Evolutionary conservation across 2,329 filamentous ascomycete species (phyloP).

Genomic region (Trichoderma lentiforme): DNA sequence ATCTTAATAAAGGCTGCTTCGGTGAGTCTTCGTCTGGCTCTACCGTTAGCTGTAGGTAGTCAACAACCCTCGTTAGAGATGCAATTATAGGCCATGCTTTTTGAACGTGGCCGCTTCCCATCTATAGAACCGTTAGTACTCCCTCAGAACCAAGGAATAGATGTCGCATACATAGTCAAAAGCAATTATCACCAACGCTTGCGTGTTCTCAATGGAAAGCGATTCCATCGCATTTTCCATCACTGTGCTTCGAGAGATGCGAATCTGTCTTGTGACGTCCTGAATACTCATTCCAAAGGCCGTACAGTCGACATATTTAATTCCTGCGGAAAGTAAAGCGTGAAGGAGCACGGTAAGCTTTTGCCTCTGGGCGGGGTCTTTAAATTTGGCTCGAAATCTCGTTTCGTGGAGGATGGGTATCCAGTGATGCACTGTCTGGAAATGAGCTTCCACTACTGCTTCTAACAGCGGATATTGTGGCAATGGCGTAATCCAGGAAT

Average conservation of each 20-base stretch:
- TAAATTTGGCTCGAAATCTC: slow-evolving; percentile 9
- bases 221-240: neutral
- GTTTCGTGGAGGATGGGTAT: slow-evolving; percentile 15
- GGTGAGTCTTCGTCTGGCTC: slow-evolving; percentile 21
- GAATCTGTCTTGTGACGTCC: slow-evolving; percentile 6
- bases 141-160: neutral
- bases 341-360: neutral
- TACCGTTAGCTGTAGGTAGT: slow-evolving; percentile 31
- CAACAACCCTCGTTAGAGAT: slow-evolving; percentile 30
- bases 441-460: slow-evolving; percentile 15
- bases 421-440: slow-evolving; percentile 16
- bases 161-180: neutral
- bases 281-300: neutral
- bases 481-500: neutral
- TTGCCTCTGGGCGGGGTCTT: neutral
- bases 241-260: neutral
- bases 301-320: slow-evolving; percentile 14
- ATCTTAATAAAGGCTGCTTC: neutral
- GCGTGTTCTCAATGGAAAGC: neutral
- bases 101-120: neutral
- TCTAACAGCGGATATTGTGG: neutral
- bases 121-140: neutral
- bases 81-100: neutral
- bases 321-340: neutral
- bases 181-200: neutral